Evolutionary conservation across 2,329 filamentous ascomycete species (phyloP).

Genomic region (Dactylella cylindrospora): DNA sequence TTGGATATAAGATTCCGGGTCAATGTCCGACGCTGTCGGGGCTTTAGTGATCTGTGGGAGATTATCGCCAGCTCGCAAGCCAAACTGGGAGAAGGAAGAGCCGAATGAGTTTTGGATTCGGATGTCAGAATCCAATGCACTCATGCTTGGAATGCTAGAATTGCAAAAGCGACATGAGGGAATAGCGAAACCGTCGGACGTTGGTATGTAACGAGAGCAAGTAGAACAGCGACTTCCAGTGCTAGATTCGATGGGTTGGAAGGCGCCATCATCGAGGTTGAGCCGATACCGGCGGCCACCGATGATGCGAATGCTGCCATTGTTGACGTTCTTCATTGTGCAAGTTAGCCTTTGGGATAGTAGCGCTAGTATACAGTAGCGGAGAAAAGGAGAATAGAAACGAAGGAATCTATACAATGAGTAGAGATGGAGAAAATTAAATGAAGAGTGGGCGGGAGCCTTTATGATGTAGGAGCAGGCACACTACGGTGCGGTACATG

Average conservation of each 20-base stretch:
- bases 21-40: constrained; percentile 37
- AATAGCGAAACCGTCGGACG: constrained; percentile 9
- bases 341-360: too few relatives aligned
- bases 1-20: constrained; percentile 69
- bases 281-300: constrained; percentile 17
- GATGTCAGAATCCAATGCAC: constrained; percentile 7
- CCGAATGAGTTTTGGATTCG: constrained; percentile 22
- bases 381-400: too few relatives aligned
- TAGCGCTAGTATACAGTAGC: too few relatives aligned
- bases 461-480: too few relatives aligned
- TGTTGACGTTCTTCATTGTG: constrained; percentile 27
- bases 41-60: not conserved
- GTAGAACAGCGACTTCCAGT: constrained; percentile 34
- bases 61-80: constrained; percentile 8
- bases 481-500: too few relatives aligned
- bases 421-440: too few relatives aligned
- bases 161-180: constrained; percentile 34
- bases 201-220: constrained; percentile 39
- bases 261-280: constrained; percentile 16
- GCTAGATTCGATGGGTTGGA: constrained; percentile 7
- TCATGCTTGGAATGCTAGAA: constrained; percentile 1
- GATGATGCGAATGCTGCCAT: constrained; percentile 19
- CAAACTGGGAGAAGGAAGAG: not conserved
- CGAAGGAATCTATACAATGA: too few relatives aligned
- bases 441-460: too few relatives aligned